phyloP scores from a whole-genome alignment of 2,329 filamentous ascomycete species.

The Colletotrichum navitas region DNA sequence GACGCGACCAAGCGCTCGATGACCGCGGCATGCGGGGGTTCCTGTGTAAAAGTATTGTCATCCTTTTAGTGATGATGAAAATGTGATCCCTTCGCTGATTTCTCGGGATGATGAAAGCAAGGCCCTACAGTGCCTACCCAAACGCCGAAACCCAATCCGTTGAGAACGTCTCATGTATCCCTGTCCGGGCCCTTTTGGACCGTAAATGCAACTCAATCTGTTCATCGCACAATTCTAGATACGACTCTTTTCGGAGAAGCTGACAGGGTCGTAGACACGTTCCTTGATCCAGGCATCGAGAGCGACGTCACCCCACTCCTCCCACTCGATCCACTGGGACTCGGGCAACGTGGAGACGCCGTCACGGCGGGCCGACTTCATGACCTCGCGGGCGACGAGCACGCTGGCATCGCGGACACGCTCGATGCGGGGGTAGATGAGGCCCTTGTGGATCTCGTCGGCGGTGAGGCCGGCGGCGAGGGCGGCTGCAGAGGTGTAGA shows the following conservation, averaged over 20 bases:
- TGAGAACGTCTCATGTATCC: slow-evolving; percentile 38
- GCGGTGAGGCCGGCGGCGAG: slow-evolving; percentile 82
- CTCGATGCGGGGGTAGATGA: slow-evolving; percentile 92
- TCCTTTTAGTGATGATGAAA: slow-evolving; percentile 33
- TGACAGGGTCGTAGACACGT: slow-evolving; percentile 70
- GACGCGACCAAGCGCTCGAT: slow-evolving; percentile 32
- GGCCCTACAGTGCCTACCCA: slow-evolving; percentile 35
- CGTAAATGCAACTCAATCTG: slow-evolving; percentile 39
- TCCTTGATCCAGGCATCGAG: slow-evolving; percentile 71
- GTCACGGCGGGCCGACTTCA: slow-evolving; percentile 88
- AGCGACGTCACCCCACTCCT: slow-evolving; percentile 76
- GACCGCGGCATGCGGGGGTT: slow-evolving; percentile 27
- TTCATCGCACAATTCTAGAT: slow-evolving; percentile 31
- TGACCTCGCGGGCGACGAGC: slow-evolving; percentile 89
- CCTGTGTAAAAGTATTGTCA: slow-evolving; percentile 30
- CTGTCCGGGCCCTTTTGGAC: slow-evolving; percentile 25
- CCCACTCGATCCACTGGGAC: slow-evolving; percentile 78
- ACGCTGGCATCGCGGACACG: slow-evolving; percentile 93
- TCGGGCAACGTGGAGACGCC: slow-evolving; percentile 79
- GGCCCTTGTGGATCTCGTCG: slow-evolving; percentile 84
- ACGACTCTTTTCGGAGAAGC: slow-evolving; percentile 52
- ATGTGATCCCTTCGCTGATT: slow-evolving; percentile 34
- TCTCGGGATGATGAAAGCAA: slow-evolving; percentile 34
- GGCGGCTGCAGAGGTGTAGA: slow-evolving; percentile 90
- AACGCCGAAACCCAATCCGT: slow-evolving; percentile 38